Conservation (phyloP, 441 rosid species). For the Erodium chrysanthum region DNA sequence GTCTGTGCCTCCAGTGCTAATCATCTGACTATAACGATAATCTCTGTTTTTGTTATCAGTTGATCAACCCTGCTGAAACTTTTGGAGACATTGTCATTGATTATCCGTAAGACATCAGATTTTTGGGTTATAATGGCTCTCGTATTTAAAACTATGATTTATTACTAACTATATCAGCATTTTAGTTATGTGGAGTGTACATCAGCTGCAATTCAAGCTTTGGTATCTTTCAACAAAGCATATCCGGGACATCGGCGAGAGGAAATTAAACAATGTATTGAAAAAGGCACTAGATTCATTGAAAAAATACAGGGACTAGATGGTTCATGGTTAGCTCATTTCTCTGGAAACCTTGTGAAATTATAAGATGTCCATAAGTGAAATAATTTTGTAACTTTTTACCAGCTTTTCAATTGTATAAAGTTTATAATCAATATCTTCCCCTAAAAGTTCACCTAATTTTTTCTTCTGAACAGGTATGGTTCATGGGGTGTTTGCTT, state of each 20-base stretch:
- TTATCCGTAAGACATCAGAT: conserved; percentile 20
- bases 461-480: conserved; percentile 4
- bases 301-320: conserved; percentile 20
- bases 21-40: not conserved
- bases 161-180: not conserved
- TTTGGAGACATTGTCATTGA: conserved; percentile 26
- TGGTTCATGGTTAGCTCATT: conserved; percentile 19
- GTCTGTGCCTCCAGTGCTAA: not conserved
- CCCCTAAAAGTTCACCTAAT: not conserved
- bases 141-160: not conserved
- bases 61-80: conserved; percentile 23
- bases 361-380: not conserved
- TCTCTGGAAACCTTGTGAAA: not conserved
- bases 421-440: not conserved
- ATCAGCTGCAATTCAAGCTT: conserved; percentile 23
- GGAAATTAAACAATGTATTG: conserved; percentile 18
- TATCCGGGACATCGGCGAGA: conserved; percentile 21
- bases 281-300: conserved; percentile 16
- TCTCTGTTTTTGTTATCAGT: conserved; percentile 12
- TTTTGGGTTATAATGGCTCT: not conserved
- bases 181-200: conserved; percentile 23
- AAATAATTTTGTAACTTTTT: not conserved
- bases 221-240: conserved; percentile 19
- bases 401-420: not conserved
- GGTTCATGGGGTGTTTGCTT: conserved; percentile 14